phyloP scores from a whole-genome alignment of 1,284 basidiomycete genomes.

The Amylostereum chailletii region DNA sequence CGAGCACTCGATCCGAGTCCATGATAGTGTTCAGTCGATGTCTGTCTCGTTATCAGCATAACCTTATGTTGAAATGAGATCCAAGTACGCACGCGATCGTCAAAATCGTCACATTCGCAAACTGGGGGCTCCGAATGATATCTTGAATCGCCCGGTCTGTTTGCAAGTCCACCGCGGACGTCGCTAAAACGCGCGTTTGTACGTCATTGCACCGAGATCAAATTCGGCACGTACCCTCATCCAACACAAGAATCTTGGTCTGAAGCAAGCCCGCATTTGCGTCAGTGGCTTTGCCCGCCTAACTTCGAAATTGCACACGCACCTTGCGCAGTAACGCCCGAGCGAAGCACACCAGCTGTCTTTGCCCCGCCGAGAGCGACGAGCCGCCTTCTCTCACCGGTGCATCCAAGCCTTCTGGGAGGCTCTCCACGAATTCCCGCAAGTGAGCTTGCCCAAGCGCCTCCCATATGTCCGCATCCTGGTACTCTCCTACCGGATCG shows the following conservation, averaged over 20 bases:
- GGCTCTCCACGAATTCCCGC: slow-evolving; percentile 62
- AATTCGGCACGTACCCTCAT: slow-evolving; percentile 55
- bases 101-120: slow-evolving; percentile 68
- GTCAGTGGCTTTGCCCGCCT: slow-evolving; percentile 1
- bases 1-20: slow-evolving; percentile 77
- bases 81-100: slow-evolving; percentile 64
- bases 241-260: slow-evolving; percentile 83
- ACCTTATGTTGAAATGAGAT: slow-evolving; percentile 1
- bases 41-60: slow-evolving; percentile 27
- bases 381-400: slow-evolving; percentile 74
- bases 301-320: slow-evolving; percentile 3
- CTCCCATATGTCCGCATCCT: slow-evolving; percentile 77
- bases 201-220: background rate
- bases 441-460: slow-evolving; percentile 70
- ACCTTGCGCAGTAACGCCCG: slow-evolving; percentile 68
- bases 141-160: slow-evolving; percentile 83
- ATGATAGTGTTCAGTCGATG: slow-evolving; percentile 90
- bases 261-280: slow-evolving; percentile 14
- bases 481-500: slow-evolving; percentile 64
- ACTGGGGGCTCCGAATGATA: slow-evolving; percentile 67
- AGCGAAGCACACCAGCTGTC: slow-evolving; percentile 80
- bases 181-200: slow-evolving; percentile 33
- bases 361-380: slow-evolving; percentile 79
- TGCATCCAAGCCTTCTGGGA: slow-evolving; percentile 71
- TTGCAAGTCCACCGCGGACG: slow-evolving; percentile 82